Base-by-base conservation (phyloP, 306 rosid genomes). In the Prunus armeniaca region DNA sequence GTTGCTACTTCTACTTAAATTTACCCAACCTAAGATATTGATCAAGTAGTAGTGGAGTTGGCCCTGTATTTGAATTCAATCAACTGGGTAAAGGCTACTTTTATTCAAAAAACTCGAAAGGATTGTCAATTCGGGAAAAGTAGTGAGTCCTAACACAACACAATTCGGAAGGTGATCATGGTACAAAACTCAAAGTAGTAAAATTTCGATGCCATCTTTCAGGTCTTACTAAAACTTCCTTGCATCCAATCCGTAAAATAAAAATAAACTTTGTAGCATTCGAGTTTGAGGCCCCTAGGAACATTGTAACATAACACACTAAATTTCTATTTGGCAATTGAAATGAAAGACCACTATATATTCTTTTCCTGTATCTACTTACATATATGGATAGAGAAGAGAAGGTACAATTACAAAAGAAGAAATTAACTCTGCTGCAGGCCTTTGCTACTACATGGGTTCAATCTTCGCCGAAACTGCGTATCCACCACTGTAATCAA, bases 401-500 rank as follows among this genome's bases (percentile, higher is more conserved):
- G 43, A 32, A 24, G 22, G 58, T 61, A 54, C 41, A 41, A 55
- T 56, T 65, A 66, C 41, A 49, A 56, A 66, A 70, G 50, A 34
- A 56, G 70, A 34, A 41, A 43, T 46, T 5, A 6, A 47, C 60
- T 61, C 5, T 3, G 58, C n/a, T 27, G 69, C 28, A 61, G 30
- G 19, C 69, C 19, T 6, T 13, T 66, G 55, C 12, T 24, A 54
- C 84, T 88, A 95, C 80, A 92, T 94, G 57, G 98, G 98, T 80
- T 94, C 97, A 0, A 94, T 77, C 80, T 89, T 85, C 0, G 90
- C 74, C 0, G 97, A 75, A 76, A 83, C 84, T 20, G 89, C 50
- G 76, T 87, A 90, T 43, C 93, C 95, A 3, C 97, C 97, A 20
- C 96, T 95, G 56, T 90, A 92, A 73, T 95, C 91, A 77, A 92